Conservation (phyloP, 208 protist species). For the Leishmania lainsoni region DNA sequence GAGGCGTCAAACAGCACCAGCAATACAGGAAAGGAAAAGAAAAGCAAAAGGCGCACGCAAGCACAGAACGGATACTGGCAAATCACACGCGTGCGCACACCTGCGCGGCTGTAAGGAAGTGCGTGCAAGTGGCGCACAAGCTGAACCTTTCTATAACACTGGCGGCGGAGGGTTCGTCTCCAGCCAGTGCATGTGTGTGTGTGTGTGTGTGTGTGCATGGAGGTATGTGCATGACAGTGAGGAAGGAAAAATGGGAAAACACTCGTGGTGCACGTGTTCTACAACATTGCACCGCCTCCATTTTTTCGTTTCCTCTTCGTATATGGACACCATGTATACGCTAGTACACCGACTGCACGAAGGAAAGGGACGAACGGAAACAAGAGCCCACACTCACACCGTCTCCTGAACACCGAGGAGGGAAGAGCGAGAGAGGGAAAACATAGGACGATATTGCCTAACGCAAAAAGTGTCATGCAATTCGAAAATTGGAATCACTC, state of each 20-base stretch:
- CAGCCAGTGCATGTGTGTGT: background rate
- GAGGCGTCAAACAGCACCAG: background rate
- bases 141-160: background rate
- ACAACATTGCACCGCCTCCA: background rate
- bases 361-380: background rate
- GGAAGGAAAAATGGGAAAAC: too few species aligned
- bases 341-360: background rate
- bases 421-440: constrained; percentile 1
- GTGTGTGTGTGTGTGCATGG: background rate
- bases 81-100: background rate
- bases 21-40: background rate
- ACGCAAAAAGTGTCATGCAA: background rate
- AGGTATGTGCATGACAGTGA: background rate
- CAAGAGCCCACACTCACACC: background rate
- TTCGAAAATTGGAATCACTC: background rate
- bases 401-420: background rate
- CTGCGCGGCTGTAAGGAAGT: too few species aligned
- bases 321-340: background rate
- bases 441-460: background rate
- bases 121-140: background rate
- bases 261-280: background rate
- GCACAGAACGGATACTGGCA: background rate
- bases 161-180: background rate
- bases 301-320: background rate
- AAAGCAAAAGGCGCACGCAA: background rate